Base-by-base conservation (phyloP, 257 asterid genomes). In the Salvia miltiorrhiza region DNA sequence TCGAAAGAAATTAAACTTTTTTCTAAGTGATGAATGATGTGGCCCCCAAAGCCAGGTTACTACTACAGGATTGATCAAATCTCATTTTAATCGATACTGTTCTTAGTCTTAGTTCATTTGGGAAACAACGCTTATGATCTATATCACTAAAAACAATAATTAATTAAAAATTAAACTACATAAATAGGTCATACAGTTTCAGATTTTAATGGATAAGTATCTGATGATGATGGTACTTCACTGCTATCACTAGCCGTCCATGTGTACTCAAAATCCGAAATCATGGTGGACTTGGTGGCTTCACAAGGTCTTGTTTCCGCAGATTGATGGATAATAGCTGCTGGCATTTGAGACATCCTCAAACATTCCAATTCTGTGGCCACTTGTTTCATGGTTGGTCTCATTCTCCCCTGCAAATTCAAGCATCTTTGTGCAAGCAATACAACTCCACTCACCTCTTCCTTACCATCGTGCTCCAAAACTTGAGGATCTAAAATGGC, bases 391-490 rank as follows among this genome's bases (percentile, higher is more conserved):
- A 37, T 37, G 9, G 63, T 57, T 35, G 68, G 78, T 53, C 78
- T 74, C 39, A 55, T 30, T 37, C 8, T 74, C 66, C 78, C 74
- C 26, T 55, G 41, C 52, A 56, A 64, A 28, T 48, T 64, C 72
- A 73, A 65, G 60, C 77, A 73, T 5, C 66, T 52, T 73, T 57
- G 65, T 1, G 72, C 77, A 63, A 64, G 49, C 40, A 28, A 41
- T 9, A 58, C 77, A 63, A 73, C 72, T 6, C 40, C 67, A 6
- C 5, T 30, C 39, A 73, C 58, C 48, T 64, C 71, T 55, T 44
- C 70, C 35, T 32, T 39, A 1, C 30, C 14, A 7, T 11, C 70
- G 9, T 41, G n/a, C 54, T 66, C 56, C 1, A 13, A 24, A 53
- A 60, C 73, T 23, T 43, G 67, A 2, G 41, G 26, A 30, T 56